Conservation (phyloP, 1,284 basidiomycete species). For the Ceratobasidium sp. region DNA sequence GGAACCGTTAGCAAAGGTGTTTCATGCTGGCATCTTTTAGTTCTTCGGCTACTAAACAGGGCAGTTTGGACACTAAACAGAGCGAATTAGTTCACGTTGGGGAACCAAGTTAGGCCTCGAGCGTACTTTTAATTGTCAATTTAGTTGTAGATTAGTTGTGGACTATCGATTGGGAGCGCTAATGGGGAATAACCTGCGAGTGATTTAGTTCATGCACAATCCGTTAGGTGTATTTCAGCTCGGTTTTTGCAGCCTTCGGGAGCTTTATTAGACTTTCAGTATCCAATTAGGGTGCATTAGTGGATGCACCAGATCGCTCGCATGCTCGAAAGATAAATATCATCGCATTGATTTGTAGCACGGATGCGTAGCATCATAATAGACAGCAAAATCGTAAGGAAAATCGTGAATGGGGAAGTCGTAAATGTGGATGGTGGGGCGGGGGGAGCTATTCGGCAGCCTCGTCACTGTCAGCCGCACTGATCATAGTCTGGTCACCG, state of each 20-base stretch:
- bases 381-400: background rate
- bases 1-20: background rate
- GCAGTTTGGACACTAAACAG: background rate
- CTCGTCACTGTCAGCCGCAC: background rate
- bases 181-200: background rate
- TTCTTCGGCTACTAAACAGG: background rate
- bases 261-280: background rate
- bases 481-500: background rate
- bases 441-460: background rate
- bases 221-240: background rate
- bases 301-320: background rate
- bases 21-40: constrained; percentile 2
- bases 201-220: background rate
- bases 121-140: background rate
- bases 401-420: background rate
- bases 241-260: background rate
- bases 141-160: constrained; percentile 13
- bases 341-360: background rate
- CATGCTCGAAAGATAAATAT: background rate
- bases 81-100: constrained; percentile 6
- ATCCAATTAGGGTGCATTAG: background rate
- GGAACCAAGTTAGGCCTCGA: background rate
- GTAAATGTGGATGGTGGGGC: background rate
- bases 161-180: background rate
- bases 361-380: background rate